A percentile compares a stretch with the other conserved stretches of the same genome.
Evolutionary conservation across 2,329 filamentous ascomycete species (phyloP).

Genomic region (Monosporascus sp.): DNA sequence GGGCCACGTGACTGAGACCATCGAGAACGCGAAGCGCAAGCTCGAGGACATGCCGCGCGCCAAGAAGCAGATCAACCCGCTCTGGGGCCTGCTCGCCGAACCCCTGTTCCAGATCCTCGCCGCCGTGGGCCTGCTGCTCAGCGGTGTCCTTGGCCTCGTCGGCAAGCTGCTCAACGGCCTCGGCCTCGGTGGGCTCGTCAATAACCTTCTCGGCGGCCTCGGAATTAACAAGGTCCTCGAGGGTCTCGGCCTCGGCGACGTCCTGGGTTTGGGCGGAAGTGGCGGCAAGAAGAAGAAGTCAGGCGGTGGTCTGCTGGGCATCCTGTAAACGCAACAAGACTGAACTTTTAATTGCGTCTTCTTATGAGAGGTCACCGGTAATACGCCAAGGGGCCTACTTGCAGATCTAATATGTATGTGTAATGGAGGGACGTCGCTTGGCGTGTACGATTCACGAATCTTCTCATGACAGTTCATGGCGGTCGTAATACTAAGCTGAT

Average conservation of each 20-base stretch:
- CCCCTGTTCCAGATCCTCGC: constrained; percentile 90
- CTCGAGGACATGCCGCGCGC: constrained; percentile 89
- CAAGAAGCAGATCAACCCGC: constrained; percentile 89
- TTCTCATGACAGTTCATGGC: no score
- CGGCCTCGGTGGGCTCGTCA: constrained; percentile 75
- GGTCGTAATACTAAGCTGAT: no score
- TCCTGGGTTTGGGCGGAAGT: constrained; percentile 35
- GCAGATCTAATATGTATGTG: no score
- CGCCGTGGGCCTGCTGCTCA: constrained; percentile 76
- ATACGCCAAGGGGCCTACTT: no score
- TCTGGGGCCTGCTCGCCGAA: constrained; percentile 78
- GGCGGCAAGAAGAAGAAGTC: constrained; percentile 37
- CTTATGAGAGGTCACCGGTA: not conserved
- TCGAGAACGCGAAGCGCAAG: constrained; percentile 84
- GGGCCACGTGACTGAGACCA: constrained; percentile 71
- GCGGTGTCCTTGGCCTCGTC: constrained; percentile 78
- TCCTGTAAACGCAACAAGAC: constrained; percentile 5
- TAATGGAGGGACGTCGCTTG: no score
- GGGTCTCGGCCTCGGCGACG: constrained; percentile 59
- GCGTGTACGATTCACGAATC: no score
- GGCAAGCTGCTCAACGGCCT: constrained; percentile 75
- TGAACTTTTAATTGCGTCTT: not conserved
- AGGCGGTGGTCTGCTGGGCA: constrained; percentile 11
- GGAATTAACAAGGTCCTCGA: constrained; percentile 72
- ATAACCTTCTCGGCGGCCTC: constrained; percentile 70